Base-by-base conservation (phyloP, 1,284 basidiomycete genomes). In the Papiliotrema laurentii region DNA sequence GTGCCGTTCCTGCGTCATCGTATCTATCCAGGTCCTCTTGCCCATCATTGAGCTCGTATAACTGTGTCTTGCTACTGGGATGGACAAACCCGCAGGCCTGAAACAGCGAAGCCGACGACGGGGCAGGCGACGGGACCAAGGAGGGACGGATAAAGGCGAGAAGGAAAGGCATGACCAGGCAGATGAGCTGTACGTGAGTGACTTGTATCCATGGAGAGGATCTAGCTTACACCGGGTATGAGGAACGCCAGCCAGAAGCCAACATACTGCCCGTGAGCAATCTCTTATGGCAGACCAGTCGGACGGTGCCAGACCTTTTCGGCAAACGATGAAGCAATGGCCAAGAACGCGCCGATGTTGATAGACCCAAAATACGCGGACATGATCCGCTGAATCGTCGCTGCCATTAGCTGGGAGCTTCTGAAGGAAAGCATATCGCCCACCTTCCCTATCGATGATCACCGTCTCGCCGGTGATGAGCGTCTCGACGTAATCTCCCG, bases 171-270 rank as follows among this genome's bases (percentile, higher is more conserved):
- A 43, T 43, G 26, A 43, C 14, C 10, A 43, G 16, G 26, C 26
- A 43, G 9, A 33, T 19, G 26, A 28, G 6, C 35, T 41, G 39
- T 22, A 18, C 14, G 14, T 41, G 11, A 41, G 35, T 19, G 9
- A 9, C 7, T 7, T 19, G 9, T 7, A 19, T 9, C 35, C 11
- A 11, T 37, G 11, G 35, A 7, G 18, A 37, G 46, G 42, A 73
- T 55, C 58, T 76, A 77, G 44, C 77, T 58, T 37, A 22, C 28
- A 7, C 26, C 41, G 6, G 41, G 41, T 5, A 43, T 28, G 5
- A 34, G 16, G 33, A 63, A 77, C 3, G 67, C 65, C 13, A 73
- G 55, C 69, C 68, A 72, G 58, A 70, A 72, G 31, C 43, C 43
- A 6, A 45, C 33, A 21, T 43, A 43, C 41, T 43, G 28, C 9